Conservation (phyloP, 805 yeast species). For the Cyberlindnera sargentensis region DNA sequence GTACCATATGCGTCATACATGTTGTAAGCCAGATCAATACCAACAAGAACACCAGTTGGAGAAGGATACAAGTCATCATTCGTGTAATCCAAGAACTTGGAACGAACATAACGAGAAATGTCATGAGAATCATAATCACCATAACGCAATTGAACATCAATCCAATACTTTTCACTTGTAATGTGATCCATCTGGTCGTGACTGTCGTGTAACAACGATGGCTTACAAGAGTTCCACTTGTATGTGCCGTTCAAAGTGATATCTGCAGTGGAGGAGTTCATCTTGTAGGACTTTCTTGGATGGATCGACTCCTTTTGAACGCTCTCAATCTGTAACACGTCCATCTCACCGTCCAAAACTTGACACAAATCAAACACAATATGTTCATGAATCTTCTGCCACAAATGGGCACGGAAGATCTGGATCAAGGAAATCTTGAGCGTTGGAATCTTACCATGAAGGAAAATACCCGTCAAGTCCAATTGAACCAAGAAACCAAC, state of each 20-base stretch:
- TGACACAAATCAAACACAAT: slow-evolving; percentile 90
- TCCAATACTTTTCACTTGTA: slow-evolving; percentile 70
- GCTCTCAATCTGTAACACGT: slow-evolving; percentile 70
- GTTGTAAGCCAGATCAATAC: slow-evolving; percentile 90
- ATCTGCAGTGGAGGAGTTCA: slow-evolving; percentile 96
- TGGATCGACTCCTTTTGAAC: slow-evolving; percentile 92
- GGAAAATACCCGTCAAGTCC: slow-evolving; percentile 92
- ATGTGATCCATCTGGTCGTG: slow-evolving; percentile 57
- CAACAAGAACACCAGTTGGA: slow-evolving; percentile 86
- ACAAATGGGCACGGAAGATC: slow-evolving; percentile 93
- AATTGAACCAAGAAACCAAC: slow-evolving; percentile 96
- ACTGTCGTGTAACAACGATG: slow-evolving; percentile 70
- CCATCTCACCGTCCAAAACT: slow-evolving; percentile 81
- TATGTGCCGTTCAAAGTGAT: slow-evolving; percentile 66
- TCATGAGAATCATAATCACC: slow-evolving; percentile 99
- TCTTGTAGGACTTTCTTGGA: slow-evolving; percentile 94
- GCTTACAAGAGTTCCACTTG: slow-evolving; percentile 78
- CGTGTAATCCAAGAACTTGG: slow-evolving; percentile 90
- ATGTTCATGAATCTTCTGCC: slow-evolving; percentile 98
- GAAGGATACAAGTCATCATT: slow-evolving; percentile 87
- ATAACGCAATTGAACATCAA: slow-evolving; percentile 89
- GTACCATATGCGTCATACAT: slow-evolving; percentile 96
- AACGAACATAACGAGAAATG: slow-evolving; percentile 85
- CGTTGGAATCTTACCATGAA: slow-evolving; percentile 98
- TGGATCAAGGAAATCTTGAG: slow-evolving; percentile 92